Base-by-base conservation (phyloP, 2,329 filamentous ascomycete species). In the Magnaporthiopsis incrustans region DNA sequence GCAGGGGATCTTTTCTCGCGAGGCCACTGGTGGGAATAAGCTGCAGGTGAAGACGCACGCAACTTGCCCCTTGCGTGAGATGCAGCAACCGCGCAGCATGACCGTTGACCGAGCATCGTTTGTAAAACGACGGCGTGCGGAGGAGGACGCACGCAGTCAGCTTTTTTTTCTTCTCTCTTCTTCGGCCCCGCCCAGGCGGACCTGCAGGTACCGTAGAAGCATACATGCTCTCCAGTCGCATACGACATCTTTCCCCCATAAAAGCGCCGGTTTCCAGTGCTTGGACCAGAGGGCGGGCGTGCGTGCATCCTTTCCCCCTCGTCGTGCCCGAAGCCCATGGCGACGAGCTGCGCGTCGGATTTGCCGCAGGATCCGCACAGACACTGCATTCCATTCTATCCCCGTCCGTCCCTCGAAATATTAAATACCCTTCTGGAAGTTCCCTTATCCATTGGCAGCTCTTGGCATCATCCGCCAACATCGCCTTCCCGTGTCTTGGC, bases 381-480 rank as follows among this genome's bases (percentile, higher is more conserved):
- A 53, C 44, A n/a, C 6, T n/a, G 44, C 44, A n/a, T 11, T 8
- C 18, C 18, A 7, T 22, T n/a, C 44, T 11, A n/a, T n/a, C n/a
- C 22, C 10, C 44, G 44, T n/a, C 44, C 18, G 22, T 53, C 44
- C 12, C 44, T 22, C 11, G 7, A 53, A 30, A 30, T 53, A 53
- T 53, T n/a, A 53, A 53, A 53, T n/a, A 53, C 8, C 18, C 44
- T 53, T 53, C 18, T 10, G 22, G 44, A 53, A 53, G 44, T 12
- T 7, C 44, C 22, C 44, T 15, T 53, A 22, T n/a, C 44, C 44
- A 53, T 8, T 53, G 44, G 44, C 22, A n/a, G 18, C 12, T 53
- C 44, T 53, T 53, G 44, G n/a, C 53, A 44, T 69, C 63, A 72
- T 69, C 61, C 66, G 71, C 77, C 71, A 78, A 72, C 15, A 38